A percentile compares a stretch with the other conserved stretches of the same genome.
phyloP scores from a whole-genome alignment of 2,329 filamentous ascomycete genomes.

The Xylariaceae sp. region DNA sequence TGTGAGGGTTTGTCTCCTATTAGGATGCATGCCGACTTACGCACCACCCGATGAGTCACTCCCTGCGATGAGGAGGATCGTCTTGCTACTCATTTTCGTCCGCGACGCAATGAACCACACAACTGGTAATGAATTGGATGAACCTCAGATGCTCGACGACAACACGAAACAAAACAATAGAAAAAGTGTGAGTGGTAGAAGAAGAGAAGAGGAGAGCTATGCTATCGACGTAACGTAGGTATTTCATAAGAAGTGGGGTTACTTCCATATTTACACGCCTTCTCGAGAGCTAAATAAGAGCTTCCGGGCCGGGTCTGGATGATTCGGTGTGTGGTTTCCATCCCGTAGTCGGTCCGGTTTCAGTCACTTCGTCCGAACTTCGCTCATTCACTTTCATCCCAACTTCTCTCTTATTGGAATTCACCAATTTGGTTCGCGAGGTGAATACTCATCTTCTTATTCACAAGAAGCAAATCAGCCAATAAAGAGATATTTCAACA shows the following conservation, averaged over 20 bases:
- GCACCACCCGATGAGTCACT: conserved; percentile 90
- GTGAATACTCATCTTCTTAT: too few relatives aligned
- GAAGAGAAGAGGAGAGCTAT: too few relatives aligned
- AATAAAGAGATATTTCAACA: too few relatives aligned
- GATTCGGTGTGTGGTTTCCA: neutral
- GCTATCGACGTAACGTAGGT: neutral
- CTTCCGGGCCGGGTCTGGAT: neutral
- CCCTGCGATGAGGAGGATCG: conserved; percentile 77
- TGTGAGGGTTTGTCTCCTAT: conserved; percentile 2
- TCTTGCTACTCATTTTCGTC: conserved; percentile 35
- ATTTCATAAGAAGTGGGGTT: neutral
- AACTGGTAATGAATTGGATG: neutral
- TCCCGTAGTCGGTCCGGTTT: too few relatives aligned
- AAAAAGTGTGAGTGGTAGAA: neutral
- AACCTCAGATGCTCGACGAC: neutral
- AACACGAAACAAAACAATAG: conserved; percentile 11
- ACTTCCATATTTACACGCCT: neutral
- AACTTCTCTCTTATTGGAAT: too few relatives aligned
- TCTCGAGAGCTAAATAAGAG: neutral
- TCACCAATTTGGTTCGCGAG: too few relatives aligned
- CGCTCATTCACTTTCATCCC: too few relatives aligned
- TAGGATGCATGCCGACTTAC: conserved; percentile 40
- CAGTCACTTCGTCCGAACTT: too few relatives aligned
- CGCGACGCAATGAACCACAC: neutral
- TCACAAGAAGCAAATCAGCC: too few relatives aligned